phyloP scores from a whole-genome alignment of 495 filamentous ascomycete genomes.

The Hamigera avellanea region DNA sequence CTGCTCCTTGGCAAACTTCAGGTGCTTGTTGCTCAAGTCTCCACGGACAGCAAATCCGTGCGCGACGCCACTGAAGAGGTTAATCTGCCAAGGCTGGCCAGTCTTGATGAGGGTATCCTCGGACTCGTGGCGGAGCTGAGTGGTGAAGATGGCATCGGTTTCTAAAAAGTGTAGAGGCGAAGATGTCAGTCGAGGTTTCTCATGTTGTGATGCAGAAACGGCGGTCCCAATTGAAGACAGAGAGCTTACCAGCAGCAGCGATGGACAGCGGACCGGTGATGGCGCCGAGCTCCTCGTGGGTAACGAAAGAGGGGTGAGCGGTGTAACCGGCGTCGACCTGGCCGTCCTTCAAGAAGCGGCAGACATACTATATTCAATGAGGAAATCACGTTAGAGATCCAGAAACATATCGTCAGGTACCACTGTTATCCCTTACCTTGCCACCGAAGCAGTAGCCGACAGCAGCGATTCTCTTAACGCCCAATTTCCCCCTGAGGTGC shows the following conservation, averaged over 20 bases:
- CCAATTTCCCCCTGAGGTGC: constrained; percentile 43
- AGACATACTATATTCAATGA: constrained; percentile 19
- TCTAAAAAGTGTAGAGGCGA: constrained; percentile 32
- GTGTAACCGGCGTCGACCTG: constrained; percentile 54
- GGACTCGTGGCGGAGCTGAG: constrained; percentile 55
- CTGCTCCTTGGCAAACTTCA: constrained; percentile 75
- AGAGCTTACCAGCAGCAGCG: constrained; percentile 51
- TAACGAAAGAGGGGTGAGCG: constrained; percentile 71
- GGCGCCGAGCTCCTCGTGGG: constrained; percentile 60
- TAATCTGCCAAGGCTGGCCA: constrained; percentile 67
- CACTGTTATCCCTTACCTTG: constrained; percentile 17
- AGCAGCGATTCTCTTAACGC: constrained; percentile 57
- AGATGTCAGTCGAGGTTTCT: neutral
- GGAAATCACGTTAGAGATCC: too few relatives aligned
- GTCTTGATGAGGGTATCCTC: constrained; percentile 49
- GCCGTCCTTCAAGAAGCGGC: constrained; percentile 32
- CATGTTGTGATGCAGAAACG: neutral
- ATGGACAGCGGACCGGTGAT: constrained; percentile 66
- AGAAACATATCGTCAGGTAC: too few relatives aligned
- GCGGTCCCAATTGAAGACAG: neutral
- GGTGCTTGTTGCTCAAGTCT: constrained; percentile 45
- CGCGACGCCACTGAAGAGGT: constrained; percentile 58
- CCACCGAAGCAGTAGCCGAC: constrained; percentile 39
- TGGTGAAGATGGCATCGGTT: constrained; percentile 68
- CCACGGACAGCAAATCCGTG: constrained; percentile 75